A percentile compares a stretch with the other conserved stretches of the same genome.
These are phyloP conservation scores for Scenedesmus sp. DNA, from an alignment of 163 green algal genomes.

Conservation along the genomic window DNA sequence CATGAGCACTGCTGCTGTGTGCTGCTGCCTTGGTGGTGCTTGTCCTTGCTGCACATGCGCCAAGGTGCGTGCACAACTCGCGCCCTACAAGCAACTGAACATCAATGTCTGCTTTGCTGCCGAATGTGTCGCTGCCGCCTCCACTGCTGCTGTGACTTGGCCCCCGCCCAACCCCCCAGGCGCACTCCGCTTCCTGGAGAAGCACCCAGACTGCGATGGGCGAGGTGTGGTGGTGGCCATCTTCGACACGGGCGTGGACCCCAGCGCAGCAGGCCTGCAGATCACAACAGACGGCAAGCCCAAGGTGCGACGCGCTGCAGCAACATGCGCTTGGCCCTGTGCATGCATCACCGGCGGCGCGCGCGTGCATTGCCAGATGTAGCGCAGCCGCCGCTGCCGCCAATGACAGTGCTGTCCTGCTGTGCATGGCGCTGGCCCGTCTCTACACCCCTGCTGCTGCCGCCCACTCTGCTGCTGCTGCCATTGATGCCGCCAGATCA, in stretches of 20 bases:
- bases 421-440: too few species aligned
- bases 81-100: too few species aligned
- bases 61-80: too few species aligned
- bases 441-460: background rate
- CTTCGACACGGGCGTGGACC: conserved; percentile 77
- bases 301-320: conserved; percentile 69
- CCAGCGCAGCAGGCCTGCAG: conserved; percentile 78
- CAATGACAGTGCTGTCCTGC: too few species aligned
- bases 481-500: conserved; percentile 59
- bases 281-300: conserved; percentile 82
- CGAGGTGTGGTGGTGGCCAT: conserved; percentile 85
- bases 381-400: too few species aligned
- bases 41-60: too few species aligned
- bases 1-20: too few species aligned
- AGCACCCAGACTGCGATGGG: conserved; percentile 73
- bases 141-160: background rate
- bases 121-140: background rate
- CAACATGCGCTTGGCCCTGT: background rate
- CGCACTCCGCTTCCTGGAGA: background rate
- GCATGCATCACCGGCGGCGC: too few species aligned
- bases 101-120: too few species aligned
- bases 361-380: too few species aligned
- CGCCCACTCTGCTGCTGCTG: background rate
- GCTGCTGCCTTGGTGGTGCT: background rate
- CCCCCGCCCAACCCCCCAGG: background rate